Conservation (phyloP, 2,329 filamentous ascomycete genomes). For the Aureobasidium sp. region DNA sequence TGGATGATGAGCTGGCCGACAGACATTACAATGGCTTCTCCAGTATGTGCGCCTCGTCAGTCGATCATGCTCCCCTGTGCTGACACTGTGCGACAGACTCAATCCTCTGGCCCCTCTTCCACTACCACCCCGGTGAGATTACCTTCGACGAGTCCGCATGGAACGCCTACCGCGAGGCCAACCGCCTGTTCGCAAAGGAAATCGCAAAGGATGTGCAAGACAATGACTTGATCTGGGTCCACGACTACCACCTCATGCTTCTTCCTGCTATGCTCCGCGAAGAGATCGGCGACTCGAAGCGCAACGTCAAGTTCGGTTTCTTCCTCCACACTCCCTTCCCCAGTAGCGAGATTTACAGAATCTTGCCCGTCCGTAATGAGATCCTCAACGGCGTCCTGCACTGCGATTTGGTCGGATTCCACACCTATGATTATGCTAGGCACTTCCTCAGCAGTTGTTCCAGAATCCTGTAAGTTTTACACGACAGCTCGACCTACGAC, state of each 20-base stretch:
- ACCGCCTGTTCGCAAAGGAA: constrained; percentile 82
- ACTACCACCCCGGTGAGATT: constrained; percentile 97
- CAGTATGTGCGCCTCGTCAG: constrained; percentile 47
- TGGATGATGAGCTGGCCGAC: constrained; percentile 88
- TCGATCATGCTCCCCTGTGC: neutral
- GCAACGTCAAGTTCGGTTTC: constrained; percentile 92
- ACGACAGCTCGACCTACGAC: constrained; percentile 5
- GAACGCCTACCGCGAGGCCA: constrained; percentile 89
- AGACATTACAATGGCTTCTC: constrained; percentile 97
- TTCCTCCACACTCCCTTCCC: constrained; percentile 97
- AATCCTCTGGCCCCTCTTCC: constrained; percentile 96
- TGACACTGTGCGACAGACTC: constrained; percentile 55
- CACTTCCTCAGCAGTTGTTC: constrained; percentile 96
- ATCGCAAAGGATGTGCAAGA: constrained; percentile 84
- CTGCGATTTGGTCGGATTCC: constrained; percentile 94
- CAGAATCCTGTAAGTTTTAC: constrained; percentile 64
- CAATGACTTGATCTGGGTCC: constrained; percentile 93
- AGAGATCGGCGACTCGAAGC: constrained; percentile 60
- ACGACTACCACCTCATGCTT: constrained; percentile 98
- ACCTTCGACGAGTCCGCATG: constrained; percentile 94
- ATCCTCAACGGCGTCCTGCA: constrained; percentile 81
- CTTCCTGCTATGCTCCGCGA: constrained; percentile 91
- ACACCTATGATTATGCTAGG: constrained; percentile 97
- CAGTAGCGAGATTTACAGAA: constrained; percentile 93
- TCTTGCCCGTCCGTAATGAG: constrained; percentile 84